Base-by-base conservation (phyloP, 768 basidiomycete genomes). In the Mycena venus region DNA sequence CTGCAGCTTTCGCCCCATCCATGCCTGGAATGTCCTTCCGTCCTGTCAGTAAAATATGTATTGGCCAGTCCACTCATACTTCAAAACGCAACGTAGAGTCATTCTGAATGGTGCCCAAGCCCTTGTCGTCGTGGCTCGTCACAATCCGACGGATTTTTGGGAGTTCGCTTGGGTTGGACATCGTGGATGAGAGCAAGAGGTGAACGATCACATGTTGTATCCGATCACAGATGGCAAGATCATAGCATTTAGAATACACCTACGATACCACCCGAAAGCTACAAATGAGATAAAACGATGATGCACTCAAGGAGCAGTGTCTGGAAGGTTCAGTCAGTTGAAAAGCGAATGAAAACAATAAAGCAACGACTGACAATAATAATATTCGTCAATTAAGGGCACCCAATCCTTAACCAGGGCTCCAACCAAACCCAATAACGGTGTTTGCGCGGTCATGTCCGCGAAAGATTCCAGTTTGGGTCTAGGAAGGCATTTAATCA, bases 341-440 rank as follows among this genome's bases (percentile, higher is more conserved):
- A 25, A 49, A 40, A 64, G 1, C 34, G n/a, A 23, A 62, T 60
- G 19, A 51, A 59, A 40, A 76, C 6, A 29, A 15, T 2, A 23
- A 4, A 42, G 32, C 9, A 42, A n/a, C 29, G 42, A 88, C 95
- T 73, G 79, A 95, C 95, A 96, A 87, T 96, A 96, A 85, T 96
- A 93, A 84, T 96, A 96, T 80, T 95, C 94, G 81, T 96, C 91
- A 73, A 96, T 94, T 80, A 96, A 84, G 23, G 95, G 96, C 75
- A 96, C 91, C 95, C 96, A 96, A 79, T 96, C 95, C 75, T 91
- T 92, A 70, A 95, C 81, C 70, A 96, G 84, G 29, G 91, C 90
- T 75, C 94, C 87, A 47, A 95, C 82, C 59, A 95, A 80, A n/a
- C 92, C 90, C 31, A 96, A 79, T 31, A 96, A 62, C 19, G 95